Percentiles rank a stretch among this genome's conserved stretches.
Conservation (phyloP, 345 rosid genomes). For the Brassica napus region DNA sequence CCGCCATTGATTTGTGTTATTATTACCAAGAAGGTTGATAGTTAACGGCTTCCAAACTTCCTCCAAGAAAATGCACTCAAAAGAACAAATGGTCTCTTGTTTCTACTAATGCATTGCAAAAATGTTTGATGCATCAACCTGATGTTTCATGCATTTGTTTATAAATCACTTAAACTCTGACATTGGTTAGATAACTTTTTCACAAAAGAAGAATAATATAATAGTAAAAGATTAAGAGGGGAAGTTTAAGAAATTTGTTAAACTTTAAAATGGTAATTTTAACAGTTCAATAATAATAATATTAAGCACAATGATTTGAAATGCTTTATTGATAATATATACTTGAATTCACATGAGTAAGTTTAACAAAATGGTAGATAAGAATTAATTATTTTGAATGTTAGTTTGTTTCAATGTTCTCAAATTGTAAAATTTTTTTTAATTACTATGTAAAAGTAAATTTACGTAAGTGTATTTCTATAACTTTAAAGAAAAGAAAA, state of each 20-base stretch:
- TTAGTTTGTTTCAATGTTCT: no score
- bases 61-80: background rate
- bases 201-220: background rate
- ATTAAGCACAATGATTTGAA: background rate
- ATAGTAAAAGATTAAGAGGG: no score
- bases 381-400: background rate
- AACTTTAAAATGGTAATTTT: no score
- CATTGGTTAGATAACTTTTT: background rate
- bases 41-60: background rate
- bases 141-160: background rate
- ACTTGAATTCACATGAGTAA: background rate
- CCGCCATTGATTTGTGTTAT: background rate
- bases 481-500: no score
- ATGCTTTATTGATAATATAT: background rate
- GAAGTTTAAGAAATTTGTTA: no score
- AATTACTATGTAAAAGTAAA: background rate
- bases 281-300: background rate
- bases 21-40: background rate
- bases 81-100: background rate
- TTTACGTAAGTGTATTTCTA: background rate
- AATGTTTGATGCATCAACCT: background rate
- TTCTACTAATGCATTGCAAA: background rate
- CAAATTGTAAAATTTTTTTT: background rate
- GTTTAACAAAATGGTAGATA: background rate
- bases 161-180: background rate